Evolutionary conservation across 352 stramenopile genomes (phyloP), one percentile per base, ranked within the genome.

Genomic region (Pythium folliculosum): DNA sequence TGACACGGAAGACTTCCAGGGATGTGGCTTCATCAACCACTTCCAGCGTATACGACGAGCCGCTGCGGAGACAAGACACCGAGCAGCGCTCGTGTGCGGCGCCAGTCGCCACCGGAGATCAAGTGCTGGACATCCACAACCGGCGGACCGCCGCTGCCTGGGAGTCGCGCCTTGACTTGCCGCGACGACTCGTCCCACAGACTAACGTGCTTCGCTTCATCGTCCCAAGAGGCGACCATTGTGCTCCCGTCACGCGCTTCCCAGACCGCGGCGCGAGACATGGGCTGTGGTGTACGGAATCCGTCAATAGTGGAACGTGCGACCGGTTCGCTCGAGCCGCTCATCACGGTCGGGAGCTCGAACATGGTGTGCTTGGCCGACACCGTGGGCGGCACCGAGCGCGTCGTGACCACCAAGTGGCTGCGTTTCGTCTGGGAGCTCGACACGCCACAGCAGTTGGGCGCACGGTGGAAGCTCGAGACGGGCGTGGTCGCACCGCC

Each of bases 101-200:
- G 64, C 57, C 64, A 62, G 17, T 57, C 49, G 5, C 40, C 64
- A 14, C 23, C 25, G 8, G 47, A 48, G 14, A 62, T 51, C 37
- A n/a, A 16, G 43, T 65, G 65, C 58, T 71, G 57, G 37, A 71
- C 52, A 45, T 71, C 65, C 12, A 71, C 65, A 12, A 71, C 52
- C 1, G 65, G 58, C 9, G 49, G 23, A 21, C 14, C 10, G 10
- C 5, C 22, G 9, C 7, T 32, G 21, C 22, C 10, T 8, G 21
- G 5, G 5, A 71, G 44, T 13, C 52, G 57, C 23, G 50, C n/a
- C 17, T 49, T 25, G 10, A 71, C 43, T n/a, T 53, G 38, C 44
- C 43, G 37, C 0, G 30, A 52, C 0, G 58, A 21, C 37, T 63
- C 58, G 44, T 67, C 52, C 65, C 65, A 71, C 30, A 71, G 27